phyloP scores from a whole-genome alignment of 1,139 yeast genomes.

The Pichia sp. region DNA sequence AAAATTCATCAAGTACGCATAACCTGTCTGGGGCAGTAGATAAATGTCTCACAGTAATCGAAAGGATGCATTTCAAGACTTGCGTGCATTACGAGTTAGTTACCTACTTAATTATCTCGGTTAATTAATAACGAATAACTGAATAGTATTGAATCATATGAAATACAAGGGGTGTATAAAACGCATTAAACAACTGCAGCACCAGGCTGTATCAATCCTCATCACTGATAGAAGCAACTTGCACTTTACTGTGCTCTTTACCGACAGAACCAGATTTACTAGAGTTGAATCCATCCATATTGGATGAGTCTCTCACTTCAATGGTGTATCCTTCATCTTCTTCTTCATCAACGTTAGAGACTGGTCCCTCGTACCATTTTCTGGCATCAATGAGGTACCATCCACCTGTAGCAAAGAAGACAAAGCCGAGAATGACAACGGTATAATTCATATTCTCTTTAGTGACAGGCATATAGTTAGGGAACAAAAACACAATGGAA shows the following conservation, averaged over 20 bases:
- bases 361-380: slow-evolving; percentile 29
- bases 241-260: slow-evolving; percentile 24
- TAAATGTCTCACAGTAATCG: too few relatives aligned
- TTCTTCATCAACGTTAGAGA: slow-evolving; percentile 23
- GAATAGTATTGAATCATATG: too few relatives aligned
- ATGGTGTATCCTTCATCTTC: not conserved
- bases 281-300: not conserved
- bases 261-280: slow-evolving; percentile 10
- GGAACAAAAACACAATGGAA: slow-evolving; percentile 40
- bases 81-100: too few relatives aligned
- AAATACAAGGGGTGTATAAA: too few relatives aligned
- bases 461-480: slow-evolving; percentile 43
- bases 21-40: too few relatives aligned
- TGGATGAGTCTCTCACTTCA: not conserved
- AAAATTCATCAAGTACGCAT: too few relatives aligned
- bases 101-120: too few relatives aligned
- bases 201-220: not conserved
- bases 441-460: slow-evolving; percentile 45
- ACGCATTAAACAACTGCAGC: too few relatives aligned
- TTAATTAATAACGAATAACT: too few relatives aligned
- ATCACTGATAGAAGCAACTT: slow-evolving; percentile 20
- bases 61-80: too few relatives aligned
- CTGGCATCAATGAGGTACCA: slow-evolving; percentile 28
- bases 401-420: slow-evolving; percentile 26
- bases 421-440: slow-evolving; percentile 33